Base-by-base conservation (phyloP, 345 rosid species). In the Gossypium thurberi region DNA sequence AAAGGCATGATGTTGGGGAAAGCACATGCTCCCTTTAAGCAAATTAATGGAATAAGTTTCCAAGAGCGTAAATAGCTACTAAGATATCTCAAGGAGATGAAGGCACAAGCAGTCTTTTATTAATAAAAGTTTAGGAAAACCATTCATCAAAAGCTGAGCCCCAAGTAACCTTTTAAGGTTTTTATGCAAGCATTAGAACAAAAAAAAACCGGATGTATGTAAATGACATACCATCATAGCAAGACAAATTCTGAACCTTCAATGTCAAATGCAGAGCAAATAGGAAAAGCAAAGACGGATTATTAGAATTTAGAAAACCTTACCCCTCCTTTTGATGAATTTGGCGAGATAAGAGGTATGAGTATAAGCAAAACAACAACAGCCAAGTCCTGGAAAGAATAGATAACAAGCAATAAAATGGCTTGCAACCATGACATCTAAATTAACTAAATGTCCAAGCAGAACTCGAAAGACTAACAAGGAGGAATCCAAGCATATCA, bases 271-370 rank as follows among this genome's bases (percentile, higher is more conserved):
- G 64, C 55, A 72, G 70, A 71, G 18, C 25, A 75, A 75, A 57
- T 75, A 20, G 65, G 70, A 46, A 65, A 74, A 74, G 20, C 64
- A 62, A 75, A 44, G 70, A 42, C 67, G 43, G 43, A 42, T 57
- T 71, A 48, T 73, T 46, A 37, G 66, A 61, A 68, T 37, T 66
- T 46, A 42, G 71, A 73, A 75, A 71, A 70, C 65, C 66, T 88
- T 91, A 95, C 98, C 98, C 99, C 99, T 90, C 99, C 99, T 86
- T 90, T 95, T 46, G 98, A 90, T 71, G 99, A 95, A 85, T 87
- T 95, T 73, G 99, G 98, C 71, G 98, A 95, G 73, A 95, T 85
- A 80, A 95, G 99, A 79, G 99, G 98, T 81, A 95, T 95, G 75
- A 95, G 96, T 78, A 95, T 95, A 66, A 95, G 91, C 86, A 95